Conservation (phyloP, 768 basidiomycete genomes). For the Suillus discolor region DNA sequence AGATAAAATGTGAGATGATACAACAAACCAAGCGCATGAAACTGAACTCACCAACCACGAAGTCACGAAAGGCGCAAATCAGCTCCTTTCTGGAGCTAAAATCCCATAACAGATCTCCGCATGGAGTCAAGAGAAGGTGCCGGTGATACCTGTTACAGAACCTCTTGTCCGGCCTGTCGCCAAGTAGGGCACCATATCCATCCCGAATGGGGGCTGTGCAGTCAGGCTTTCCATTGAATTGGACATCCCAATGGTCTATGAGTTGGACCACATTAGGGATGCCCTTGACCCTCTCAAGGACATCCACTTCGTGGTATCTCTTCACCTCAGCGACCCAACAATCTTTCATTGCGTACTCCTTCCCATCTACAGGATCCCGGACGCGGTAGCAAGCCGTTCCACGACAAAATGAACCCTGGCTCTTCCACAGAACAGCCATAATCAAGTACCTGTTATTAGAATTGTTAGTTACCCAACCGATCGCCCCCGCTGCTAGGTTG, state of each 20-base stretch:
- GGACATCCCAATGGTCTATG: not conserved
- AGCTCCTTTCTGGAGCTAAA: constrained; percentile 7
- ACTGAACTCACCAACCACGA: not conserved
- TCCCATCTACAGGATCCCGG: not conserved
- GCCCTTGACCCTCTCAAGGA: not conserved
- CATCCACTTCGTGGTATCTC: not conserved
- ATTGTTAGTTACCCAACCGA: not conserved
- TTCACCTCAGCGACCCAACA: not conserved
- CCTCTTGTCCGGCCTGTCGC: not conserved
- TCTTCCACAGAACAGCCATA: not conserved
- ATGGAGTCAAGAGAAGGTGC: not conserved
- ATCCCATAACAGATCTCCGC: not conserved
- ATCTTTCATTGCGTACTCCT: not conserved
- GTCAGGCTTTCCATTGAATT: not conserved
- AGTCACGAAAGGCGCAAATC: constrained; percentile 11
- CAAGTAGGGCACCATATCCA: too few species aligned
- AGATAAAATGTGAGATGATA: not conserved
- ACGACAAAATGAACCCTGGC: not conserved
- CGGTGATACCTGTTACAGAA: not conserved
- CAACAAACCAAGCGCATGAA: not conserved
- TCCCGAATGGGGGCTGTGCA: not conserved
- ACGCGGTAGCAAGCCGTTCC: not conserved
- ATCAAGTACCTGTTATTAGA: not conserved
- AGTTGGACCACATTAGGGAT: not conserved
- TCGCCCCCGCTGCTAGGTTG: not conserved